Evolutionary conservation across 1,139 yeast genomes (phyloP), one percentile per base, ranked within the genome.

Genomic region (Kodamaea derodonti): DNA sequence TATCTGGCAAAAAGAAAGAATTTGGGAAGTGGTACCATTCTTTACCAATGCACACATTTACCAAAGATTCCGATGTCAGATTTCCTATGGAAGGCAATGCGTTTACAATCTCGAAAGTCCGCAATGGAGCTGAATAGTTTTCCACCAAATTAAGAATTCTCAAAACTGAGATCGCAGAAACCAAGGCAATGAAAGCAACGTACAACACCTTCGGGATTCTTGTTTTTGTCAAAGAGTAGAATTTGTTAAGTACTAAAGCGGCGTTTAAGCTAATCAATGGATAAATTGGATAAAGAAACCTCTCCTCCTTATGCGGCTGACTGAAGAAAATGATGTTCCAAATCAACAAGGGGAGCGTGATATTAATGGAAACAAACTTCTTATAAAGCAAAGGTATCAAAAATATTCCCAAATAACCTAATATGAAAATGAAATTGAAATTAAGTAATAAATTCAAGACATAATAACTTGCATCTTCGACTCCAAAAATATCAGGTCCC

Each of bases 1-100:
- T 68, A 14, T 65, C 62, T 2, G 84, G 82, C 16, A 90, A 62
- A 52, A 88, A 85, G 54, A 88, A 84, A 0, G 97, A 88, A 1
- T 84, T 80, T 10, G 97, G 97, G 60, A 67, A 90, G 51, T 92
- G 85, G 51, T 87, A 87, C 97, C 97, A 90, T 60, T 92, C 97
- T 40, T 95, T 75, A 2, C 96, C 97, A 15, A 85, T 71, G 55
- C 97, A 92, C 0, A 90, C 81, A 45, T 78, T 81, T 3, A 66
- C 64, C 1, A 46, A 28, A 11, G 10, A 12, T 5, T 15, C 27
- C 22, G 9, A 9, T 7, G 9, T 9, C 3, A 8, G 13, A 7
- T 10, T 9, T 3, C 22, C 2, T 6, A 32, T 18, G 1, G 32
- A 20, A 8, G 45, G 43, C 14, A 42, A 35, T 3, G 29, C 9